Evolutionary conservation across 2,329 filamentous ascomycete species (phyloP).

Genomic region (Phoma herbarum): DNA sequence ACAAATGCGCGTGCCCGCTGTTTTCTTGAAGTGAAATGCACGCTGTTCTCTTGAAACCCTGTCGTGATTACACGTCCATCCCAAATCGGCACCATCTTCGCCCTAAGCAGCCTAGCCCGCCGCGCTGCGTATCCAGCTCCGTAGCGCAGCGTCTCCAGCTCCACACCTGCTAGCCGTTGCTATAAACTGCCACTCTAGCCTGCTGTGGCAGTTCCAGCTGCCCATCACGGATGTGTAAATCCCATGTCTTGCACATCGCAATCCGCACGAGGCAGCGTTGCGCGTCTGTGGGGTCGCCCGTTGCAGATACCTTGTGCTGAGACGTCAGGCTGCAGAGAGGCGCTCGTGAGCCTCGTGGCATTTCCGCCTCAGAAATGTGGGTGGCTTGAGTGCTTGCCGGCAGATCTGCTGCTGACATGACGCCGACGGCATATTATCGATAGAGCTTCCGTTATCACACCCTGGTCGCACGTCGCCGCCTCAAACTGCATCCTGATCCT

Average conservation of each 20-base stretch:
- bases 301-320: neutral
- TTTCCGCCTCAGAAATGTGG: constrained; percentile 7
- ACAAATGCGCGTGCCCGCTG: neutral
- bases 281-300: constrained; percentile 7
- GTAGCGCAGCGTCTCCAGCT: neutral
- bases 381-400: neutral
- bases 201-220: neutral
- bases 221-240: neutral
- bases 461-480: too few species aligned
- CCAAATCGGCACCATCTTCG: neutral
- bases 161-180: neutral
- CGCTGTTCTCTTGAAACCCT: neutral
- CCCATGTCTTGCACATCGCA: constrained; percentile 4
- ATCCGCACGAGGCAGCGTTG: neutral
- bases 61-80: neutral
- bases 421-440: neutral
- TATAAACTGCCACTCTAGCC: neutral
- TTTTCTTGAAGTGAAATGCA: too few species aligned
- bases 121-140: too few species aligned
- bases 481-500: too few species aligned
- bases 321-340: constrained; percentile 3
- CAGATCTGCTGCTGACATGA: neutral
- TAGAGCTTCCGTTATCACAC: too few species aligned
- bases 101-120: neutral
- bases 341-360: neutral